These are phyloP conservation scores for Lactarius hatsudake DNA, from an alignment of 768 basidiomycete species.

Conservation along the genomic window DNA sequence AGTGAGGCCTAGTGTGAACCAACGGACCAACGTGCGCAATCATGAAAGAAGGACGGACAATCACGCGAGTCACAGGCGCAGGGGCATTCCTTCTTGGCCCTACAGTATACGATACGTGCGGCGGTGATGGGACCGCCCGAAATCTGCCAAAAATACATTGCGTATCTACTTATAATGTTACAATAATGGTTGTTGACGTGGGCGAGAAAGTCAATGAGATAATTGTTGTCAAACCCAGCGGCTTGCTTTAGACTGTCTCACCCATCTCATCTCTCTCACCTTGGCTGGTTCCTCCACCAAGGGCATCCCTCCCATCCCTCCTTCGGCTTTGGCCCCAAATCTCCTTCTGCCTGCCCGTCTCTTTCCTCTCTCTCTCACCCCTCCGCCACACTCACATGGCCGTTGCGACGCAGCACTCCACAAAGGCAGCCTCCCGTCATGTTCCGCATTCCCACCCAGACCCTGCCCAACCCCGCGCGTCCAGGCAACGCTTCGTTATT, in stretches of 20 bases:
- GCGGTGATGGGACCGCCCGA: neutral
- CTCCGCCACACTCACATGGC: conserved; percentile 16
- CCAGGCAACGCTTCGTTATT: conserved; percentile 62
- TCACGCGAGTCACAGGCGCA: neutral
- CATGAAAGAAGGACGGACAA: neutral
- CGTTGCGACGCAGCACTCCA: conserved; percentile 20
- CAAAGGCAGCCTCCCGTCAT: conserved; percentile 19
- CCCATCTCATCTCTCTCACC: neutral
- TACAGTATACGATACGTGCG: neutral
- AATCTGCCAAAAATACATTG: neutral
- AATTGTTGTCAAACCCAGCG: neutral
- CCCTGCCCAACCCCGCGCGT: conserved; percentile 31
- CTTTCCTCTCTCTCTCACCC: neutral
- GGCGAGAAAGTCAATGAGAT: neutral
- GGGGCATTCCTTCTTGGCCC: neutral
- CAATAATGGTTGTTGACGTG: neutral
- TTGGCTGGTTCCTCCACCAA: neutral
- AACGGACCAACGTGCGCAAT: neutral
- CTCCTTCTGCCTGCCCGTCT: neutral
- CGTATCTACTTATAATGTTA: neutral
- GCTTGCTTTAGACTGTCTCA: neutral
- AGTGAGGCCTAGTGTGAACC: neutral
- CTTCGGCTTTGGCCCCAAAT: neutral
- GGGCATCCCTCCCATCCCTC: neutral
- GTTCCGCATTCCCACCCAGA: conserved; percentile 16